A percentile compares a stretch with the other conserved stretches of the same genome.
These are phyloP conservation scores for Erigeron philadelphicus DNA, from an alignment of 140 eudicot species.

Conservation along the genomic window DNA sequence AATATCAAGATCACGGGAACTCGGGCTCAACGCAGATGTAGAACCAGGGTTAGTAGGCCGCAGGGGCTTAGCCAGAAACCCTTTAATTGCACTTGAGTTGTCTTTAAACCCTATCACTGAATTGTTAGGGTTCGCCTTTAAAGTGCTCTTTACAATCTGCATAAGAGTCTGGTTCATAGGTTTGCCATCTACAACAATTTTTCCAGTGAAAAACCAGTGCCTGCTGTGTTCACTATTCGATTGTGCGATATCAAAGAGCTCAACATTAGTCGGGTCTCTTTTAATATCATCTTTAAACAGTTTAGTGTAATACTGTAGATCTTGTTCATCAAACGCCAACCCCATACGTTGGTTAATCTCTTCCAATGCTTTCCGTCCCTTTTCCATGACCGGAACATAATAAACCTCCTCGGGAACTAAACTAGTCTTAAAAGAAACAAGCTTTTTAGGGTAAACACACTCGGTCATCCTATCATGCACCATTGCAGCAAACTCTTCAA, in stretches of 20 bases:
- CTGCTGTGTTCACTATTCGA: conserved; percentile 95
- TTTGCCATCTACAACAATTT: conserved; percentile 72
- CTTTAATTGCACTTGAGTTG: conserved; percentile 88
- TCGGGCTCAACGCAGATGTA: conserved; percentile 49
- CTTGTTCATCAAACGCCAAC: conserved; percentile 93
- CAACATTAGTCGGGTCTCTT: conserved; percentile 87
- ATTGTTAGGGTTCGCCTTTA: conserved; percentile 79
- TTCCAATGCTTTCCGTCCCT: conserved; percentile 70
- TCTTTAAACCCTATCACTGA: conserved; percentile 95
- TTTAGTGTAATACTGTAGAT: conserved; percentile 67
- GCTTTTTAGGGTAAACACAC: conserved; percentile 56
- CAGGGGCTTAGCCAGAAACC: conserved; percentile 68
- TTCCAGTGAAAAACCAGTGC: conserved; percentile 92
- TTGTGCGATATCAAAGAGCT: conserved; percentile 89
- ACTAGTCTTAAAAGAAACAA: conserved; percentile 60
- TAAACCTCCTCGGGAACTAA: conserved; percentile 73
- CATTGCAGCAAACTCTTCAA: conserved; percentile 69
- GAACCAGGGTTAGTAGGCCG: conserved; percentile 68
- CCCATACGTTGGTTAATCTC: conserved; percentile 80
- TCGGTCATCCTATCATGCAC: conserved; percentile 95
- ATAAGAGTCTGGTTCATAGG: conserved; percentile 61
- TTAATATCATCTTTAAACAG: conserved; percentile 75
- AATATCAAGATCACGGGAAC: conserved; percentile 62
- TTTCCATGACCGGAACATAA: conserved; percentile 71
- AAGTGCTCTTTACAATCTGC: conserved; percentile 86